Evolutionary conservation across 768 basidiomycete species (phyloP).

Genomic region (Amanita inopinata): DNA sequence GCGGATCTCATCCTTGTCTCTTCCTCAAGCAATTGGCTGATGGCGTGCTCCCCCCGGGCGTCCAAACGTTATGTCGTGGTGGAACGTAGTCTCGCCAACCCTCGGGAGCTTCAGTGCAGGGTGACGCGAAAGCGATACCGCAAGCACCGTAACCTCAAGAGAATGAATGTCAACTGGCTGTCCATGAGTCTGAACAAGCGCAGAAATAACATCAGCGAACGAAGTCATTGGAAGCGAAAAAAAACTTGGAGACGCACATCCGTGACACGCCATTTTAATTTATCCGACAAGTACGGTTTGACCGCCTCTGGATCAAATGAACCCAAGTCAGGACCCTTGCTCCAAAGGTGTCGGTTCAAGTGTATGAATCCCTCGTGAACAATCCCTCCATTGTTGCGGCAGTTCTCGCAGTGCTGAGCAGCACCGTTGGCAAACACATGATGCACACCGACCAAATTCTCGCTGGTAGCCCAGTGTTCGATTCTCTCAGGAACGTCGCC

Average conservation of each 20-base stretch:
- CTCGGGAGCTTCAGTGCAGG: constrained; percentile 9
- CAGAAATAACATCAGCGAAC: too few species aligned
- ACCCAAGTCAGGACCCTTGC: constrained; percentile 17
- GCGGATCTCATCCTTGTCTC: too few species aligned
- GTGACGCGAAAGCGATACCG: constrained; percentile 8
- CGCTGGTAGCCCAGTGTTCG: constrained; percentile 24
- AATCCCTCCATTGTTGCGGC: constrained; percentile 21
- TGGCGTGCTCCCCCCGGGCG: not conserved
- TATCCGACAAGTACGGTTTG: constrained; percentile 27
- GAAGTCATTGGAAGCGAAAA: too few species aligned
- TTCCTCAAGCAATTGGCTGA: too few species aligned
- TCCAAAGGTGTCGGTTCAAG: constrained; percentile 25
- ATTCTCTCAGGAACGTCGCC: constrained; percentile 29
- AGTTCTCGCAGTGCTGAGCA: constrained; percentile 30
- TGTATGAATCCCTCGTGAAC: constrained; percentile 36
- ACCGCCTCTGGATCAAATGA: constrained; percentile 30
- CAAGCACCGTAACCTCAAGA: constrained; percentile 12
- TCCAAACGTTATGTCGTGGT: constrained; percentile 3
- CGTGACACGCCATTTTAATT: constrained; percentile 32
- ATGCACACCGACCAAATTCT: constrained; percentile 33
- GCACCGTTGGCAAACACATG: constrained; percentile 29
- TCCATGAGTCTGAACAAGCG: too few species aligned
- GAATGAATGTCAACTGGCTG: constrained; percentile 11
- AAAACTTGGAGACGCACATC: constrained; percentile 24
- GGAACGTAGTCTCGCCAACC: not conserved